Evolutionary conservation across 139 green algal species (phyloP), one percentile per base, ranked within the genome.

Genomic region (Chlamydomonas applanata): DNA sequence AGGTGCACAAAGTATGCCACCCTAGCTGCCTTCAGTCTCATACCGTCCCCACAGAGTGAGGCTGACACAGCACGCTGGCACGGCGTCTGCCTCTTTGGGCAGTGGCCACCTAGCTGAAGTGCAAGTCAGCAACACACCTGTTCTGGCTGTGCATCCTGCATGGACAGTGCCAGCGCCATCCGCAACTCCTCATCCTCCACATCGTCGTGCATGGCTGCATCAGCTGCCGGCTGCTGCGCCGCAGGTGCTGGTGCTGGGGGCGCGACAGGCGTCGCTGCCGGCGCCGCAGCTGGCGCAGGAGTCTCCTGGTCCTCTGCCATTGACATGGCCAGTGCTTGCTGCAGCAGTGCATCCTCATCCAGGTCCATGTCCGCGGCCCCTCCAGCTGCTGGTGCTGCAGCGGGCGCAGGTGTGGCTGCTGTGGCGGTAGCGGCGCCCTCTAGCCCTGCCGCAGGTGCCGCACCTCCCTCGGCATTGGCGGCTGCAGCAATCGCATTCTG

Each of bases 241-340:
- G 64, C 68, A 36, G 80, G 57, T 13, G 82, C 63, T 32, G 73
- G 64, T 4, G 52, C 71, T 5, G 78, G 57, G 20, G 73, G 63
- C 29, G 44, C 71, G 7, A 34, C 49, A 3, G 69, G 69, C 22
- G 22, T 32, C 17, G 73, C 30, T 0, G 44, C 35, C 13, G 33
- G 24, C 9, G 49, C 20, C 3, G 71, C 62, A 5, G 57, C 63
- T 69, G 69, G 56, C 60, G 59, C 71, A 4, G 40, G 40, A 7
- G 40, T 49, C 7, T 62, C 25, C 60, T 70, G 56, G 7, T 68
- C 69, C 59, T 89, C 87, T 49, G 85, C 73, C 94, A 98, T 97
- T 2, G 92, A 98, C 88, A 99, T 94, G 3, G 93, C 95, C 54
- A 99, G 85, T 0, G 73, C 79, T 84, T 92, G 87, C 75, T 89